A percentile compares a stretch with the other conserved stretches of the same genome.
phyloP scores from a whole-genome alignment of 495 filamentous ascomycete species.

The Aspergillus sclerotiicarbonarius region DNA sequence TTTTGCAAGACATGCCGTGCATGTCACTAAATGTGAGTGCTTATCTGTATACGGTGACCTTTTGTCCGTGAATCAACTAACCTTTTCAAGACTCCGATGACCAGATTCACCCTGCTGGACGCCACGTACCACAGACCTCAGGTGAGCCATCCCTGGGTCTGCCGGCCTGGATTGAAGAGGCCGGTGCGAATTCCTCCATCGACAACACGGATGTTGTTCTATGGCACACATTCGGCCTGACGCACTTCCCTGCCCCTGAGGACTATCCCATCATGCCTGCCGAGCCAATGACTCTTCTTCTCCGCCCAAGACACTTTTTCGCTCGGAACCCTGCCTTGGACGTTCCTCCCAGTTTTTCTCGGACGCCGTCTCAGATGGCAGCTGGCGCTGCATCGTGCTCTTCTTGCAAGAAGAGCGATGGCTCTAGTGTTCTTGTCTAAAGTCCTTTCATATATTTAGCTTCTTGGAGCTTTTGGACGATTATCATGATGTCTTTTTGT shows the following conservation, averaged over 20 bases:
- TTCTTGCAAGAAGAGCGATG: conserved; percentile 43
- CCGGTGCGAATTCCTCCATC: conserved; percentile 65
- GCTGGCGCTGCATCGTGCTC: conserved; percentile 39
- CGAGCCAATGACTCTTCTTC: conserved; percentile 80
- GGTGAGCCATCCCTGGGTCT: conserved; percentile 78
- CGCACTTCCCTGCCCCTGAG: conserved; percentile 88
- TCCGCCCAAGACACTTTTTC: conserved; percentile 89
- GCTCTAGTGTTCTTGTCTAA: conserved; percentile 43
- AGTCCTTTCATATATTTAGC: not conserved
- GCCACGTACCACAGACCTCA: conserved; percentile 90
- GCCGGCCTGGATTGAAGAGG: conserved; percentile 73
- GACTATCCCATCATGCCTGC: conserved; percentile 96
- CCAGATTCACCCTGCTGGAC: conserved; percentile 87
- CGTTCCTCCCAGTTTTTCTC: conserved; percentile 76
- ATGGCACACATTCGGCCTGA: conserved; percentile 95
- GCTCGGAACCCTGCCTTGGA: conserved; percentile 80
- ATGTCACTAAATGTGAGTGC: conserved; percentile 82
- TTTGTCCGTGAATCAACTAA: not conserved
- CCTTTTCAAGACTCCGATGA: conserved; percentile 65
- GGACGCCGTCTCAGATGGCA: conserved; percentile 70
- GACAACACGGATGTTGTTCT: conserved; percentile 87
- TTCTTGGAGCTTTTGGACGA: not conserved
- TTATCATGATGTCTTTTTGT: not conserved
- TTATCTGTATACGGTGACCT: not conserved
- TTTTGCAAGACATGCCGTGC: conserved; percentile 87